These are phyloP conservation scores for Phytophthora pini DNA, from an alignment of 352 stramenopile genomes.

Conservation along the genomic window DNA sequence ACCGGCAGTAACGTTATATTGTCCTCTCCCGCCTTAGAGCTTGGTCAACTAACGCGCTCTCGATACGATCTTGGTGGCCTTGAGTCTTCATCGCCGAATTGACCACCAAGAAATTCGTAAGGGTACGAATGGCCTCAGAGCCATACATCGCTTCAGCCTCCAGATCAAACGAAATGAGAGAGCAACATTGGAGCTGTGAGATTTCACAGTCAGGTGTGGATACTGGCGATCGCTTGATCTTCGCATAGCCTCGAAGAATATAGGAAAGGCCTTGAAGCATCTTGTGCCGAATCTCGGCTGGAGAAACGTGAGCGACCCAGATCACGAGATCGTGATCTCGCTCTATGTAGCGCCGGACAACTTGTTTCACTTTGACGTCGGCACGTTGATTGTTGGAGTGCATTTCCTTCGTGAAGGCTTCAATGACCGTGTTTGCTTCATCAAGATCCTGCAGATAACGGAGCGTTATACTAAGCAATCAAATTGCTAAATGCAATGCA, in stretches of 20 bases:
- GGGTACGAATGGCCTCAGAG: conserved; percentile 12
- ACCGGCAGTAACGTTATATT: no score
- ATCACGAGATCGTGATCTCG: conserved; percentile 38
- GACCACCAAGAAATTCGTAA: conserved; percentile 30
- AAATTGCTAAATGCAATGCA: no score
- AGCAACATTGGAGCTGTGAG: conserved; percentile 32
- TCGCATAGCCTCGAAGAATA: conserved; percentile 23
- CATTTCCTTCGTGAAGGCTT: conserved; percentile 40
- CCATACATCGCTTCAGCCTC: conserved; percentile 14
- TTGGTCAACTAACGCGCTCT: conserved; percentile 37
- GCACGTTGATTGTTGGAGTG: conserved; percentile 26
- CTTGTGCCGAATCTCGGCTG: conserved; percentile 38
- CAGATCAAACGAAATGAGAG: conserved; percentile 30
- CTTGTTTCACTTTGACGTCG: conserved; percentile 35
- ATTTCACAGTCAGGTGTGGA: conserved; percentile 29
- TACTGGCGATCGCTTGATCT: conserved; percentile 23
- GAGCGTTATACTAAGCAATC: no score
- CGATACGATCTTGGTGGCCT: conserved; percentile 29
- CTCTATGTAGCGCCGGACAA: conserved; percentile 40
- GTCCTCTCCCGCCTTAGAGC: conserved; percentile 8
- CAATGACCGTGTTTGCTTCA: conserved; percentile 35
- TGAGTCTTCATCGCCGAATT: conserved; percentile 28
- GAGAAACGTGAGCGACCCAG: conserved; percentile 37
- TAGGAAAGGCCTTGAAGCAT: conserved; percentile 21
- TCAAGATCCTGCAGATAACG: conserved; percentile 30